These are phyloP conservation scores for Parietaria judaica DNA, from an alignment of 306 rosid species.

Conservation along the genomic window DNA sequence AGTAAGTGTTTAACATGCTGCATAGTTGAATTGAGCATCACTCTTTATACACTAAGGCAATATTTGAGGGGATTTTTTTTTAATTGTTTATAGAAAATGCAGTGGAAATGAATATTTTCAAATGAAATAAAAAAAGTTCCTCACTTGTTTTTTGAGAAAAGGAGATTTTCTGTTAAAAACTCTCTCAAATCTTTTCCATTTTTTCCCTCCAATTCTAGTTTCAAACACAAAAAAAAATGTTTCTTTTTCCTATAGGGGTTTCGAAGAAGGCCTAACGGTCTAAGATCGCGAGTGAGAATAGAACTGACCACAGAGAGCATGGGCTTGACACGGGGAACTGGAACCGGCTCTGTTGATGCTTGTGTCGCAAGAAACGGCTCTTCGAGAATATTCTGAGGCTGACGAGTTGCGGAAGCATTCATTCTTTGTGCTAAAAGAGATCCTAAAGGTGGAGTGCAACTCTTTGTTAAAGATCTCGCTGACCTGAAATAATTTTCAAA, in stretches of 20 bases:
- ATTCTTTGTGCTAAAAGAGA: conserved; percentile 47
- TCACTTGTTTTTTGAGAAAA: too few species aligned
- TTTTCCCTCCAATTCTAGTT: too few species aligned
- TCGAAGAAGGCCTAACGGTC: too few species aligned
- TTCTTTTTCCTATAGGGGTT: too few species aligned
- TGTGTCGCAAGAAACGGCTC: conserved; percentile 55
- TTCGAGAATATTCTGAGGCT: conserved; percentile 23
- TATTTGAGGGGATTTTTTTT: too few species aligned
- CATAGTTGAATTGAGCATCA: background rate
- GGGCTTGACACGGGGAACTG: conserved; percentile 40
- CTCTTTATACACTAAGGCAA: too few species aligned
- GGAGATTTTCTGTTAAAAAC: too few species aligned
- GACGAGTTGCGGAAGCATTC: conserved; percentile 20
- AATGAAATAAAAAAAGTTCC: too few species aligned
- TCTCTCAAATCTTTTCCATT: too few species aligned
- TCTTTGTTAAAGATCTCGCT: conserved; percentile 66
- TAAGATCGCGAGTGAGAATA: background rate
- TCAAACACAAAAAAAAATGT: too few species aligned
- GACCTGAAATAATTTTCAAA: conserved; percentile 44
- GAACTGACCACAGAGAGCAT: conserved; percentile 55
- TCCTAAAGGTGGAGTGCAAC: conserved; percentile 61
- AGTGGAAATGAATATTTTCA: too few species aligned
- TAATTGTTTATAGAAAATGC: too few species aligned
- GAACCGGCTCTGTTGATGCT: conserved; percentile 30
- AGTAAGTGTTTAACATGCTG: background rate